phyloP scores from a whole-genome alignment of 2,329 filamentous ascomycete species.

The Curvularia hawaiiensis region DNA sequence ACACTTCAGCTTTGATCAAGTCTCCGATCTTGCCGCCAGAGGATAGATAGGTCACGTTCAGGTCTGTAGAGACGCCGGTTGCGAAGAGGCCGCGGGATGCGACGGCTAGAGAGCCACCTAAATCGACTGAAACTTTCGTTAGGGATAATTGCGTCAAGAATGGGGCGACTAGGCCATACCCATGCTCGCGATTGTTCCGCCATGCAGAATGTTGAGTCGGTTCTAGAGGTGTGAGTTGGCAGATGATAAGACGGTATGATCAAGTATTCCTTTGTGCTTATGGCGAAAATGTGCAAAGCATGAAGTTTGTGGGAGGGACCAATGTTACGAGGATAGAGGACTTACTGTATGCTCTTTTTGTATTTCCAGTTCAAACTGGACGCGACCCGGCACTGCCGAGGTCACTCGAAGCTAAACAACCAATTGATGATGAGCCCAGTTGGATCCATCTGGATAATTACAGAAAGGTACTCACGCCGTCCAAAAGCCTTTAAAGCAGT shows the following conservation, averaged over 20 bases:
- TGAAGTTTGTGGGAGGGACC: background rate
- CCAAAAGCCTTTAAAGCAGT: constrained; percentile 44
- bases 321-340: background rate
- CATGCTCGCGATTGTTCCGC: constrained; percentile 78
- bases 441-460: background rate
- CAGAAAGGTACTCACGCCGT: constrained; percentile 42
- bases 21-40: constrained; percentile 69
- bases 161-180: constrained; percentile 37
- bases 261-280: background rate
- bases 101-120: constrained; percentile 69
- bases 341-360: constrained; percentile 74
- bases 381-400: constrained; percentile 67
- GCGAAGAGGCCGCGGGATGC: constrained; percentile 68
- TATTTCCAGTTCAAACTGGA: constrained; percentile 78
- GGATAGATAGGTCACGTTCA: constrained; percentile 69
- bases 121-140: constrained; percentile 56
- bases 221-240: constrained; percentile 59
- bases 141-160: background rate
- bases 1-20: constrained; percentile 63
- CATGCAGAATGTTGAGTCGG: constrained; percentile 75
- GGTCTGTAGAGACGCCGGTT: constrained; percentile 70
- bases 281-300: background rate
- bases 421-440: background rate
- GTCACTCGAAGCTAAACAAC: constrained; percentile 66
- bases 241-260: background rate